These are phyloP conservation scores for Shiraia bambusicola DNA, from an alignment of 2,329 filamentous ascomycete species.

Conservation along the genomic window DNA sequence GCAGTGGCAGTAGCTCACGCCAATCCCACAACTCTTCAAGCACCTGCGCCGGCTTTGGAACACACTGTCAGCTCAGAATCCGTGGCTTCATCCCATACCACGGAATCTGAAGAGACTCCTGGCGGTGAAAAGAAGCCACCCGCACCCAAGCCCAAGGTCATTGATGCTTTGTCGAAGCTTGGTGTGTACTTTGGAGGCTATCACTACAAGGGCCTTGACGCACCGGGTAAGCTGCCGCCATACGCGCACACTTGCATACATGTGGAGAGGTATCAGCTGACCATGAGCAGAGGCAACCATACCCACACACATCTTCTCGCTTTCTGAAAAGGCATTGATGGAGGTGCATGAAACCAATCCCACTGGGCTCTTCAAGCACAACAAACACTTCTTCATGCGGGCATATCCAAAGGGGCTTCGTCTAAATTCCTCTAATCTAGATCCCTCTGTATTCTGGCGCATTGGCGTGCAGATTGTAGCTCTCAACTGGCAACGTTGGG, in stretches of 20 bases:
- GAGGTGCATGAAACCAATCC: slow-evolving; percentile 63
- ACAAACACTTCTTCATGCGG: slow-evolving; percentile 78
- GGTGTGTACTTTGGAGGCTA: slow-evolving; percentile 87
- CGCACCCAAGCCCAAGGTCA: slow-evolving; percentile 62
- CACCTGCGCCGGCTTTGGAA: slow-evolving; percentile 23
- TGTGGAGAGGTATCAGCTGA: neutral
- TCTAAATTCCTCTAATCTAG: slow-evolving; percentile 81
- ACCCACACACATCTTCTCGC: slow-evolving; percentile 64
- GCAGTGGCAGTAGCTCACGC: slow-evolving; percentile 12
- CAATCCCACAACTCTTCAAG: slow-evolving; percentile 35
- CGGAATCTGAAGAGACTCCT: slow-evolving; percentile 37
- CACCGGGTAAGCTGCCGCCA: slow-evolving; percentile 54
- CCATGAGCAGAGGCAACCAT: slow-evolving; percentile 46
- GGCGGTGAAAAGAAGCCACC: slow-evolving; percentile 50
- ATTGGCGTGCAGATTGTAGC: slow-evolving; percentile 89
- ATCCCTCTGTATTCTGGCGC: slow-evolving; percentile 82
- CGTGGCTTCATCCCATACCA: slow-evolving; percentile 17
- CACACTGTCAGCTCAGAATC: slow-evolving; percentile 29
- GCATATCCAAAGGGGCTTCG: slow-evolving; percentile 83
- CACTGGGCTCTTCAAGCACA: slow-evolving; percentile 72
- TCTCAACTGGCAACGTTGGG: slow-evolving; percentile 89
- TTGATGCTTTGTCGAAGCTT: slow-evolving; percentile 69
- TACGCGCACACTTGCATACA: too few relatives aligned
- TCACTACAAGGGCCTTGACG: slow-evolving; percentile 72
- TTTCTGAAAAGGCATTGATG: slow-evolving; percentile 65